These are phyloP conservation scores for Ganoderma lucidum DNA, from an alignment of 1,284 basidiomycete species.

Conservation along the genomic window DNA sequence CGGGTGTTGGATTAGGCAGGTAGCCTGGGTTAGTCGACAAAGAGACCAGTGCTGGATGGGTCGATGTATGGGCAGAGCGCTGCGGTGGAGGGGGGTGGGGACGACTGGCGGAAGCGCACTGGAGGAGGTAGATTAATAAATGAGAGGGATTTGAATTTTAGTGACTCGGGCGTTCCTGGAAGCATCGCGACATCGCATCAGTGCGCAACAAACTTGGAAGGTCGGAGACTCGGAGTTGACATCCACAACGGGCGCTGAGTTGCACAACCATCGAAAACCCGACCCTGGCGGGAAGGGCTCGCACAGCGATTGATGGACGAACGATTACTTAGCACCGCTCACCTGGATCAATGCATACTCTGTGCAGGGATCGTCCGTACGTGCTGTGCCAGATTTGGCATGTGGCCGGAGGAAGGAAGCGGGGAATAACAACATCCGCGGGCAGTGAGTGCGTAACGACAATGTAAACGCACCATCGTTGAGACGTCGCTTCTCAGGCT, in stretches of 20 bases:
- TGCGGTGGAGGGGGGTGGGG: neutral
- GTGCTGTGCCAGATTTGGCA: neutral
- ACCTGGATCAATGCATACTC: conserved; percentile 14
- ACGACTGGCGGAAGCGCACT: neutral
- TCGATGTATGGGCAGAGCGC: neutral
- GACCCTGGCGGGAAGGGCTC: neutral
- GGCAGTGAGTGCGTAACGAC: neutral
- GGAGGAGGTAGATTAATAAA: conserved; percentile 4
- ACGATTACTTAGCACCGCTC: conserved; percentile 17
- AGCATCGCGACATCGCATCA: conserved; percentile 3
- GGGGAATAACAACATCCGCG: neutral
- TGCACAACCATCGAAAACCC: neutral
- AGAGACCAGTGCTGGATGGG: neutral
- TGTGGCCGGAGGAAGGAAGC: neutral
- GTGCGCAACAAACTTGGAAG: conserved; percentile 3
- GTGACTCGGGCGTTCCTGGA: neutral
- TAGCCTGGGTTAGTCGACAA: neutral
- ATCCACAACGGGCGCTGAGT: neutral
- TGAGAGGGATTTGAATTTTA: neutral
- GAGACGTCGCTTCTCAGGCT: neutral
- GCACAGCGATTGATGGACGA: neutral
- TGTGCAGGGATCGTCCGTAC: neutral
- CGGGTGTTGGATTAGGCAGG: neutral
- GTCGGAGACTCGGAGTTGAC: neutral
- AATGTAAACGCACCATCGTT: neutral